Evolutionary conservation across 106 monocot species (phyloP), one percentile per base, ranked within the genome.

Genomic region (Iris macrosiphon): DNA sequence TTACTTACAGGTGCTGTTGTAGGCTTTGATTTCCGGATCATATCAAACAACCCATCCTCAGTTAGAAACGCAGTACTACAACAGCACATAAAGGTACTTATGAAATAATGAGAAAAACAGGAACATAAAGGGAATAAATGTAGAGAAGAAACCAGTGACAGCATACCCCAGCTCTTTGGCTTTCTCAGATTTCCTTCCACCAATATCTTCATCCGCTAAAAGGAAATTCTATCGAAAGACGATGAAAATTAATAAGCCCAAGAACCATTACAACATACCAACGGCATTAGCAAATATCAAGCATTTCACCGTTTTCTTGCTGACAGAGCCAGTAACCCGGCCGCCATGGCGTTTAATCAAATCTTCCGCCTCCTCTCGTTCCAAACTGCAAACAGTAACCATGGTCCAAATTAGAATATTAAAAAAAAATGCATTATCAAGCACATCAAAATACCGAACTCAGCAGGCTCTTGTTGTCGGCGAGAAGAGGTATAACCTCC

Each of bases 291-390:
- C 17, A 61, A 48, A 41, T 33, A 6, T 3, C 7, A 26, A 40
- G 5, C 4, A 39, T 52, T 20, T 27, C 83, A 96, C 96, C 64
- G 96, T 90, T 51, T 78, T 98, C 77, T 87, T 98, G 83, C 90
- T 98, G 52, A 90, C 75, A 70, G 90, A 86, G 55, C 90, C 79
- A 57, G 96, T 98, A 55, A 98, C 51, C 32, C 90, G 79, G 48
- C 96, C 96, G 70, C 90, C 83, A 75, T 98, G 82, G 30, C 82
- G 76, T 64, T 96, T 96, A 24, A 98, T 98, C 45, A 98, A 59
- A 77, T 98, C 96, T 59, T 90, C 90, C 37, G 89, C 96, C 59
- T 98, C 96, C 70, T 98, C 96, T 42, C 96, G 64, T 72, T 98
- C 96, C 76, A 98, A 90, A 52, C 96, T 98, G 61, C 47, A 71